phyloP scores from a whole-genome alignment of 106 monocot species.

The Dendrobium nobile region DNA sequence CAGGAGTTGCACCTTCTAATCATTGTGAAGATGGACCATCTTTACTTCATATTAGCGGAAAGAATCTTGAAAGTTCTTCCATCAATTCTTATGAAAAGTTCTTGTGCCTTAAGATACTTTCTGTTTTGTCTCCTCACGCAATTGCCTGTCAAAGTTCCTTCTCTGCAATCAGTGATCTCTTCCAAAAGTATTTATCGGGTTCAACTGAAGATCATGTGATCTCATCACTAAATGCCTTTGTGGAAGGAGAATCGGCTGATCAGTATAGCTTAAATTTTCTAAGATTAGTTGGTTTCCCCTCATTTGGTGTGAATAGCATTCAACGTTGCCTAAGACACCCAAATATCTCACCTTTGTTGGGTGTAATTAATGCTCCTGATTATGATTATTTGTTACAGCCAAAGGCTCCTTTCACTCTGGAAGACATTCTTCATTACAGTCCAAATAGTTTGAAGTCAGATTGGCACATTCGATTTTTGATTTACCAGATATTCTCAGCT shows the following conservation, averaged over 20 bases:
- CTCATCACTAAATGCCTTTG: conserved; percentile 58
- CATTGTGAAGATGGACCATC: background rate
- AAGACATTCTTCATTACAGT: conserved; percentile 69
- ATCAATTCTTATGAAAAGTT: conserved; percentile 2
- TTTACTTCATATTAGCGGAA: background rate
- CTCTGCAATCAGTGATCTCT: conserved; percentile 32
- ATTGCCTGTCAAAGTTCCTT: conserved; percentile 27
- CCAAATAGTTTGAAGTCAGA: conserved; percentile 71
- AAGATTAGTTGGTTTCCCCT: conserved; percentile 51
- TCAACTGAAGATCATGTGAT: conserved; percentile 67
- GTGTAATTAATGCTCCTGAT: conserved; percentile 35
- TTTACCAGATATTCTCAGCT: conserved; percentile 80
- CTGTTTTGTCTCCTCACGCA: conserved; percentile 31
- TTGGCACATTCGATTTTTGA: conserved; percentile 77
- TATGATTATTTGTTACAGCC: conserved; percentile 51
- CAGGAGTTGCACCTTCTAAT: conserved; percentile 3
- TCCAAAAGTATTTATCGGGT: conserved; percentile 28
- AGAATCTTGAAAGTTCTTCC: conserved; percentile 8
- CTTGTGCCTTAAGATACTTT: conserved; percentile 17
- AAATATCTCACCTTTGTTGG: conserved; percentile 66
- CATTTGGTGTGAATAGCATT: conserved; percentile 25
- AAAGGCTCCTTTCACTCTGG: conserved; percentile 63
- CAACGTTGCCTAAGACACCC: conserved; percentile 67
- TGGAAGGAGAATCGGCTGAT: conserved; percentile 36
- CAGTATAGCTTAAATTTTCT: conserved; percentile 38